Conservation (phyloP, 2,329 filamentous ascomycete species). For the Sclerotinia spermophila region DNA sequence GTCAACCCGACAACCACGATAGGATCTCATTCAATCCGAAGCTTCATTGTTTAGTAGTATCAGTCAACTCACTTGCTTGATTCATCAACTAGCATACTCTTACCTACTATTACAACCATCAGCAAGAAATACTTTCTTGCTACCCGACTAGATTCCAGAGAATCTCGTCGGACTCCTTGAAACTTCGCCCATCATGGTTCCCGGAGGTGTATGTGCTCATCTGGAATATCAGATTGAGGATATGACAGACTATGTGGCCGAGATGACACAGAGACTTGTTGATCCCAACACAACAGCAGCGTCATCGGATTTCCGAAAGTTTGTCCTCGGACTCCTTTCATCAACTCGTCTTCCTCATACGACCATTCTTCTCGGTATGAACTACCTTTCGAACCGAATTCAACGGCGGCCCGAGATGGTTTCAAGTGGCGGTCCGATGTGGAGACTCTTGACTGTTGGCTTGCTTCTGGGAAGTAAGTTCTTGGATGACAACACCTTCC, state of each 20-base stretch:
- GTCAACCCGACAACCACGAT: conserved; percentile 18
- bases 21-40: conserved; percentile 23
- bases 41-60: conserved; percentile 11
- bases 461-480: conserved; percentile 73
- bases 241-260: conserved; percentile 73
- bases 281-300: conserved; percentile 56
- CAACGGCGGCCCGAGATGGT: conserved; percentile 47
- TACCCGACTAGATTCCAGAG: conserved; percentile 34
- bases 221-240: conserved; percentile 75
- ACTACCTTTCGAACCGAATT: conserved; percentile 64
- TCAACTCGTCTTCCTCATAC: conserved; percentile 69
- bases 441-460: conserved; percentile 65
- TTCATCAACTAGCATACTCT: not conserved
- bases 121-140: conserved; percentile 33
- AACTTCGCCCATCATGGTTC: conserved; percentile 34
- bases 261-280: conserved; percentile 67
- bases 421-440: conserved; percentile 55
- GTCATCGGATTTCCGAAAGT: conserved; percentile 66
- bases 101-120: not conserved
- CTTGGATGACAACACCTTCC: conserved; percentile 74
- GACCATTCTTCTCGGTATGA: conserved; percentile 67
- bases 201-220: conserved; percentile 67
- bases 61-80: conserved; percentile 12
- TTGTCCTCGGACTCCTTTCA: conserved; percentile 68
- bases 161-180: conserved; percentile 32